Base-by-base conservation (phyloP, 345 rosid species). In the Eucalyptus sp. region DNA sequence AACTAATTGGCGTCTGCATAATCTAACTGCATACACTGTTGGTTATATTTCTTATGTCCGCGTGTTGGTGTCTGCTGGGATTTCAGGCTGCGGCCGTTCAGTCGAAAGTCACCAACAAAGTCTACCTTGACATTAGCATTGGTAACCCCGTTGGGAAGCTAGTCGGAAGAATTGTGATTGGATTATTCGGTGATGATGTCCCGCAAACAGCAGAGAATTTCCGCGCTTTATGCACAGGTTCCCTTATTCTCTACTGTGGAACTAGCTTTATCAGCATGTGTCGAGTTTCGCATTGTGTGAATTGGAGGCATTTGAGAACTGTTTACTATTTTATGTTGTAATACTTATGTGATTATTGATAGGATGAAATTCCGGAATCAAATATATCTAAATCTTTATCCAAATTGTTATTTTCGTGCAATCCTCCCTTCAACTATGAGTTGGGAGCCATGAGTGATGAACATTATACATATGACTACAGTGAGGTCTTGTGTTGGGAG, bases 141-240 rank as follows among this genome's bases (percentile, higher is more conserved):
- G 99, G 99, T 50, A 96, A 97, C 85, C 99, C 99, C 11, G 97
- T 95, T 29, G 98, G 98, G 27, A 98, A 96, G 91, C 94, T 95
- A 86, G 99, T 91, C 31, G 99, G 99, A 87, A 95, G 99, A 92
- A 92, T 98, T 90, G 98, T 96, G 29, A 95, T 98, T 91, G 99
- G 99, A 87, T 91, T 98, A 90, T 98, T 89, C 54, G 99, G 99
- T 68, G 99, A 96, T 86, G 99, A 98, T 91, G 99, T 97, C 86
- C 99, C 99, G 5, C 96, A 96, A 88, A 98, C 99, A 7, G 96
- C 93, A 7, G 99, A 98, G 93, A 98, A 98, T 89, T 98, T 98
- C 90, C 98, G 98, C 51, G 98, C 99, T 87, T 88, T 98, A 46
- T 98, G 99, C 93, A 96, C 99, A 91, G 99, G 99, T 98, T 88